phyloP scores from a whole-genome alignment of 2,329 filamentous ascomycete genomes.

The Xylaria sp. region DNA sequence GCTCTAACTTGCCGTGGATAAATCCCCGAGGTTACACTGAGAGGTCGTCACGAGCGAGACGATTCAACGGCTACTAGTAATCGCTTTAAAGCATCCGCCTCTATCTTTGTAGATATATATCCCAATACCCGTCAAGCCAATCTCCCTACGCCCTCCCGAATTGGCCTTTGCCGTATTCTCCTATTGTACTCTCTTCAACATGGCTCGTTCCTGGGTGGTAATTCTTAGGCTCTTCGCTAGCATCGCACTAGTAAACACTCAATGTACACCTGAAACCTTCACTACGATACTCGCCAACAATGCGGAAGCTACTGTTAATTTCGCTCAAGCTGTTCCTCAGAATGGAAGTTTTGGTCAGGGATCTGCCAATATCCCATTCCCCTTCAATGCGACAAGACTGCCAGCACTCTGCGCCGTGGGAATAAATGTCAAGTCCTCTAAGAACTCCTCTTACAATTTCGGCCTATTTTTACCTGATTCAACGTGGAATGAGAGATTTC shows the following conservation, averaged over 20 bases:
- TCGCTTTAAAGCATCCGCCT: slow-evolving; percentile 1
- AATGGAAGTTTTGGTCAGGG: slow-evolving; percentile 37
- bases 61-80: not conserved
- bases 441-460: slow-evolving; percentile 40
- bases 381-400: slow-evolving; percentile 35
- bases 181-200: slow-evolving; percentile 1
- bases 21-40: not conserved
- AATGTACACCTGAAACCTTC: slow-evolving; percentile 35
- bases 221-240: slow-evolving; percentile 24
- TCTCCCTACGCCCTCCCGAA: not conserved
- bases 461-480: slow-evolving; percentile 41
- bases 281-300: slow-evolving; percentile 30
- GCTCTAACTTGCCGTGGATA: not conserved
- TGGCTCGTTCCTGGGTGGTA: slow-evolving; percentile 18
- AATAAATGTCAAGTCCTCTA: slow-evolving; percentile 40
- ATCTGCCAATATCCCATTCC: slow-evolving; percentile 29
- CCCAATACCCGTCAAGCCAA: not conserved
- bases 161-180: not conserved
- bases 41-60: not conserved
- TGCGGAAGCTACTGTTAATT: slow-evolving; percentile 33
- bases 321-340: slow-evolving; percentile 33
- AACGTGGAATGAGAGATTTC: slow-evolving; percentile 39
- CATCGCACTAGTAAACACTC: slow-evolving; percentile 18
- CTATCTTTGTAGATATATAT: not conserved
- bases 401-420: slow-evolving; percentile 40